Conservation (phyloP, 2,329 filamentous ascomycete genomes). For the Ascochyta koolunga region DNA sequence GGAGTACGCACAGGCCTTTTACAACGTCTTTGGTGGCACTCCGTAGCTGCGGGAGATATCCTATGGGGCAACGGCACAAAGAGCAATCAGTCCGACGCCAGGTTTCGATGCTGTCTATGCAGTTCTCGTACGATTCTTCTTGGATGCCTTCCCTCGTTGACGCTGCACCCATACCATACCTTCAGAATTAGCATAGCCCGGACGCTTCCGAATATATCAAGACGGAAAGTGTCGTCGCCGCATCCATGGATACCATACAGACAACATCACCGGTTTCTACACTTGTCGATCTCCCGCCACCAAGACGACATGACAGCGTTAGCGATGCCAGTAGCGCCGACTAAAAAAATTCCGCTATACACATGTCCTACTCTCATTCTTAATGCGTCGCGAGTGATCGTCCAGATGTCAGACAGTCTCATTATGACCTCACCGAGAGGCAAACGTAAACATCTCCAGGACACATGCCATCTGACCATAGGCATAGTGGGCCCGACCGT, state of each 20-base stretch:
- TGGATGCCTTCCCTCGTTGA: conserved; percentile 1
- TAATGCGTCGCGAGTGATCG: conserved; percentile 60
- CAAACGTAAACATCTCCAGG: conserved; percentile 40
- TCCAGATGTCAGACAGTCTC: conserved; percentile 54
- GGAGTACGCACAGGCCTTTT: conserved; percentile 3
- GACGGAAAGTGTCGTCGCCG: conserved; percentile 21
- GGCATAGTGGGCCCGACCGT: too few species aligned
- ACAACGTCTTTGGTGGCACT: conserved; percentile 3
- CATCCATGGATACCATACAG: conserved; percentile 13
- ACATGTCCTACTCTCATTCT: conserved; percentile 48
- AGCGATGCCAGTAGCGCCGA: conserved; percentile 15
- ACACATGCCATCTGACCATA: too few species aligned
- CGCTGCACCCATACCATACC: conserved; percentile 7
- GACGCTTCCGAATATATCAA: conserved; percentile 3
- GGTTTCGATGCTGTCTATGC: conserved; percentile 6
- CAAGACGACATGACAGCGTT: conserved; percentile 11
- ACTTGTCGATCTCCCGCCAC: conserved; percentile 23
- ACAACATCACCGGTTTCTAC: conserved; percentile 16
- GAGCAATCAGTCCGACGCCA: conserved; percentile 14
- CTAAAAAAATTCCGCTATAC: conserved; percentile 46
- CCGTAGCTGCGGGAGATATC: background rate
- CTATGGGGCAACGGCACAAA: conserved; percentile 1
- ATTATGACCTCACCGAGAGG: conserved; percentile 40
- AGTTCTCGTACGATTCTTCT: conserved; percentile 32
- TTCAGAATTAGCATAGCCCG: conserved; percentile 15